These are phyloP conservation scores for Nemania abortiva DNA, from an alignment of 2,329 filamentous ascomycete genomes.

Conservation along the genomic window DNA sequence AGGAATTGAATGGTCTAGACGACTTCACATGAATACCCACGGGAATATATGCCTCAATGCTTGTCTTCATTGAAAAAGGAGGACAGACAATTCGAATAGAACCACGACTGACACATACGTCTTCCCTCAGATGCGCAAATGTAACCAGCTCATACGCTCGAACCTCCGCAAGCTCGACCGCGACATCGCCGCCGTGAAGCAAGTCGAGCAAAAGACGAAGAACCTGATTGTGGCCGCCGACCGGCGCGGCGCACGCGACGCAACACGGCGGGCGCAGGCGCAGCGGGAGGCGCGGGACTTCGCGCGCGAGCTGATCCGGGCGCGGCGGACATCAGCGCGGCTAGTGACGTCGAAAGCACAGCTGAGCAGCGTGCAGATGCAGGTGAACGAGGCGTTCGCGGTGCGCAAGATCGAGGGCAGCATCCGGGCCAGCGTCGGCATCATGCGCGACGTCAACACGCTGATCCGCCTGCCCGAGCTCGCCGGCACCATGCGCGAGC, in stretches of 20 bases:
- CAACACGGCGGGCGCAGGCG: constrained; percentile 82
- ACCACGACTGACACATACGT: constrained; percentile 15
- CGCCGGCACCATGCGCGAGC: constrained; percentile 87
- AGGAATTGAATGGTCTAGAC: neutral
- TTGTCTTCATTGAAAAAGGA: neutral
- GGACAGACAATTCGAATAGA: neutral
- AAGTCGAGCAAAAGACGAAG: constrained; percentile 85
- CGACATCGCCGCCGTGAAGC: constrained; percentile 83
- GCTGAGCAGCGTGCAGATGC: constrained; percentile 93
- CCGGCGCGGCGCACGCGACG: constrained; percentile 82
- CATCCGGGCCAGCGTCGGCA: constrained; percentile 85
- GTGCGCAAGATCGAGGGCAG: constrained; percentile 96
- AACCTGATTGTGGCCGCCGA: constrained; percentile 86
- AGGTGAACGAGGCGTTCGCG: constrained; percentile 96
- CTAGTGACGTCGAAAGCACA: constrained; percentile 91
- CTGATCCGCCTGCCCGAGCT: constrained; percentile 88
- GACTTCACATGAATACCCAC: neutral
- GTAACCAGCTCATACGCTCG: constrained; percentile 86
- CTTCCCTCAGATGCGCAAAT: constrained; percentile 84
- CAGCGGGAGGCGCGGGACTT: constrained; percentile 87
- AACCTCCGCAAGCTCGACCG: constrained; percentile 96
- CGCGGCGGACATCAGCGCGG: constrained; percentile 79
- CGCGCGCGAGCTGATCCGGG: constrained; percentile 85
- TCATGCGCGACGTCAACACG: constrained; percentile 97
- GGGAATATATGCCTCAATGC: neutral